phyloP scores from a whole-genome alignment of 2,329 filamentous ascomycete genomes.

The Aspergillus terreus region DNA sequence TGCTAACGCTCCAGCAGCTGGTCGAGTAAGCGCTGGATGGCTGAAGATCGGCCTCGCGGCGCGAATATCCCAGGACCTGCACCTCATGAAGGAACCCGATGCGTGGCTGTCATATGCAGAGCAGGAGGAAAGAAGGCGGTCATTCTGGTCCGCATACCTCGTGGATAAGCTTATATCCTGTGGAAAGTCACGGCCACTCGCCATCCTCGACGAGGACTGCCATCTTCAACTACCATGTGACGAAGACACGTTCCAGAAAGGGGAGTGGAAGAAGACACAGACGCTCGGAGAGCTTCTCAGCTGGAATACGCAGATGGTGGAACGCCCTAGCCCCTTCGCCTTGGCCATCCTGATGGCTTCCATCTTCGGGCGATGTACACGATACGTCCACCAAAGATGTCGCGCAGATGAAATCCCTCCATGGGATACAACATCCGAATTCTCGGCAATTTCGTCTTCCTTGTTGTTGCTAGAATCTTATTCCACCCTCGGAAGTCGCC shows the following conservation, averaged over 20 bases:
- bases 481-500: conserved; percentile 17
- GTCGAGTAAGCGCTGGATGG: conserved; percentile 31
- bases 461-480: conserved; percentile 31
- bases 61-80: conserved; percentile 60
- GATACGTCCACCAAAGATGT: conserved; percentile 23
- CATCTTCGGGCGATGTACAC: conserved; percentile 28
- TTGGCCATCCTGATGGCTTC: conserved; percentile 32
- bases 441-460: conserved; percentile 28
- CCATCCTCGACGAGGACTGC: conserved; percentile 22
- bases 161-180: conserved; percentile 29
- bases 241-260: conserved; percentile 15
- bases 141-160: conserved; percentile 31
- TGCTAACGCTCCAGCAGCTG: conserved; percentile 17
- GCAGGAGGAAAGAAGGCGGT: conserved; percentile 26
- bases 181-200: conserved; percentile 18
- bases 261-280: conserved; percentile 16
- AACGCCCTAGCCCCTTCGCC: conserved; percentile 22
- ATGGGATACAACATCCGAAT: conserved; percentile 36
- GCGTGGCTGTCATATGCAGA: conserved; percentile 14
- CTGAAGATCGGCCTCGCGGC: conserved; percentile 33
- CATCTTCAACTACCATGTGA: conserved; percentile 24
- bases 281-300: conserved; percentile 19
- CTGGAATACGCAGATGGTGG: conserved; percentile 17
- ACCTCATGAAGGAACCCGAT: conserved; percentile 24
- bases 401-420: conserved; percentile 24